phyloP scores from a whole-genome alignment of 129 eudicot genomes.

The Centrapalus pauciflorus region DNA sequence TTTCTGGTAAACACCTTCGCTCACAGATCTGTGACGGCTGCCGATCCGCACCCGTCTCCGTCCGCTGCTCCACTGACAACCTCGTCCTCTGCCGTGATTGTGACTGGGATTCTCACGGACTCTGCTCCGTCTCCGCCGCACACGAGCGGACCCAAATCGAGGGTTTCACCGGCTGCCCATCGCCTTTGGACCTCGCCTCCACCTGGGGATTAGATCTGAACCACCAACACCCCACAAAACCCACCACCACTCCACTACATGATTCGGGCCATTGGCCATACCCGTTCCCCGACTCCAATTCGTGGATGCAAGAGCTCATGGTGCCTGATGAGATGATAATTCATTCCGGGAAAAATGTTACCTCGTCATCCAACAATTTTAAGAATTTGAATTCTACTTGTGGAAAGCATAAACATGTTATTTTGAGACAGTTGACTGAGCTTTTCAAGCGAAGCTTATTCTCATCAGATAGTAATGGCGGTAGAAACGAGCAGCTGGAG shows the following conservation, averaged over 20 bases:
- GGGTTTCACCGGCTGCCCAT: slow-evolving; percentile 58
- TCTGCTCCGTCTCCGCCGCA: slow-evolving; percentile 28
- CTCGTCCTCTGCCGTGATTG: slow-evolving; percentile 65
- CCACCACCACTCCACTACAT: neutral
- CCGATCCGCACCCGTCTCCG: slow-evolving; percentile 48
- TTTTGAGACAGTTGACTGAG: slow-evolving; percentile 54
- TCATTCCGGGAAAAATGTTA: neutral
- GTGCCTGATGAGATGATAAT: slow-evolving; percentile 41
- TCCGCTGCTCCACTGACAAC: slow-evolving; percentile 55
- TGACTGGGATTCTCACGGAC: slow-evolving; percentile 50
- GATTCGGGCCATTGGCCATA: neutral
- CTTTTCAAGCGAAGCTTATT: slow-evolving; percentile 25
- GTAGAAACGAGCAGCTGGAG: slow-evolving; percentile 20
- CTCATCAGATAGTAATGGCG: slow-evolving; percentile 14
- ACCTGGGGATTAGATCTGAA: slow-evolving; percentile 50
- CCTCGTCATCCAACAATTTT: neutral
- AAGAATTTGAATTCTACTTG: slow-evolving; percentile 18
- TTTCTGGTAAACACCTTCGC: slow-evolving; percentile 71
- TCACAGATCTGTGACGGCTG: slow-evolving; percentile 84
- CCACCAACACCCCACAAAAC: neutral
- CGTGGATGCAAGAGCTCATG: slow-evolving; percentile 51
- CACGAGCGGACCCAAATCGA: slow-evolving; percentile 48
- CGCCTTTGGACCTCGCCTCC: slow-evolving; percentile 47
- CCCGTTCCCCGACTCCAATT: slow-evolving; percentile 8
- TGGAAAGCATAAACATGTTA: slow-evolving; percentile 52